phyloP scores from a whole-genome alignment of 140 eudicot genomes.

The Artemisia princeps region DNA sequence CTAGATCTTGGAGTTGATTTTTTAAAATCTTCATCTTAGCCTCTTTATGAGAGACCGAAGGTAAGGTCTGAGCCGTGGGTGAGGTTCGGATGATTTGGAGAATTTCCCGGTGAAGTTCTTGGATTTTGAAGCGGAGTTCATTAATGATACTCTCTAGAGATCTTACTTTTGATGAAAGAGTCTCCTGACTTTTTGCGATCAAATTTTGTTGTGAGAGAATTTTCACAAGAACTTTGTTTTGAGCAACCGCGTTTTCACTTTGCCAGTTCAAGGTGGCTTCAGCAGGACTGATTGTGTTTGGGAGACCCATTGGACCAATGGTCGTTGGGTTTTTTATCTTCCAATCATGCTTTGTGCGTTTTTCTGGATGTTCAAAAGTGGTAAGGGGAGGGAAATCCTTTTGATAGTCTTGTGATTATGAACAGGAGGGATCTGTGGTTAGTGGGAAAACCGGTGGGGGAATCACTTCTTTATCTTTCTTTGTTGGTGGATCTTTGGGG shows the following conservation, averaged over 20 bases:
- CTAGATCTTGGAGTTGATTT: neutral
- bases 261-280: neutral
- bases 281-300: neutral
- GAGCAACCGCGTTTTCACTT: no score
- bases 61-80: neutral
- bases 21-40: neutral
- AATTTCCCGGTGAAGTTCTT: neutral
- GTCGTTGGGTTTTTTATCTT: neutral
- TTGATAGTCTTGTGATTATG: neutral
- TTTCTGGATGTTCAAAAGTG: neutral
- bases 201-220: no score
- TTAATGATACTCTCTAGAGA: neutral
- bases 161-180: neutral
- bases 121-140: neutral
- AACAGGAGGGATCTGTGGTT: neutral
- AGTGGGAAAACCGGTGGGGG: no score
- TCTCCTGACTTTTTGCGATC: neutral
- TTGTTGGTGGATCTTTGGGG: no score
- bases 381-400: neutral
- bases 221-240: no score
- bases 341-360: no score
- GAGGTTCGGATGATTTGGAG: no score
- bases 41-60: neutral
- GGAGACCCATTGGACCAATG: neutral
- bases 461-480: no score